Percentiles rank a stretch among this genome's conserved stretches.
Evolutionary conservation across 768 basidiomycete genomes (phyloP).

Genomic region (Chiua virens): DNA sequence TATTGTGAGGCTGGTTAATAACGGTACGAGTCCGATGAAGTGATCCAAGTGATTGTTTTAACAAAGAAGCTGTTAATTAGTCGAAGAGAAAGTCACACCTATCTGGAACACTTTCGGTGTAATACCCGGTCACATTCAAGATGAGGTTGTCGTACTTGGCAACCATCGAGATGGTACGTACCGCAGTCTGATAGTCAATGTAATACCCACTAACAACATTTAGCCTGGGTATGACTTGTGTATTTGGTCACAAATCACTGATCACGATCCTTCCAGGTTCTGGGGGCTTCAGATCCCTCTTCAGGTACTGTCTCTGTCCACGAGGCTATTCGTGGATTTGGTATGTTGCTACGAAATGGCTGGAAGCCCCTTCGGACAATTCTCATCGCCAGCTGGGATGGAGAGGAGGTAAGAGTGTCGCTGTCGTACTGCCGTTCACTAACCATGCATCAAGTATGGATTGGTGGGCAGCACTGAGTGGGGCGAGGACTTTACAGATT

Average conservation of each 20-base stretch:
- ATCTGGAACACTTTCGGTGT: constrained; percentile 90
- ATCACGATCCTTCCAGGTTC: constrained; percentile 25
- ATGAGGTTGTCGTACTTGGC: constrained; percentile 86
- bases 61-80: constrained; percentile 32
- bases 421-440: background rate
- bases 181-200: background rate
- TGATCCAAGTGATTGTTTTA: background rate
- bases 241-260: background rate
- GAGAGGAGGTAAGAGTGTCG: constrained; percentile 52
- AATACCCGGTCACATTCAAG: constrained; percentile 80
- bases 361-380: constrained; percentile 75
- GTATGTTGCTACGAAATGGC: constrained; percentile 48
- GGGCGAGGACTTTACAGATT: constrained; percentile 87
- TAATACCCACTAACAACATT: constrained; percentile 8
- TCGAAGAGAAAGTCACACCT: constrained; percentile 79
- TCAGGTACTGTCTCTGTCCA: constrained; percentile 57
- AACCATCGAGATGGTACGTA: constrained; percentile 83
- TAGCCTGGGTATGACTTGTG: constrained; percentile 22
- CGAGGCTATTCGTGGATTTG: constrained; percentile 58
- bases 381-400: constrained; percentile 80
- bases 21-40: constrained; percentile 37
- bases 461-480: constrained; percentile 90
- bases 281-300: constrained; percentile 57
- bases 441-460: constrained; percentile 46
- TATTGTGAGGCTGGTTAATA: constrained; percentile 53